Base-by-base conservation (phyloP, 2,329 filamentous ascomycete species). In the Fusarium anguioides region DNA sequence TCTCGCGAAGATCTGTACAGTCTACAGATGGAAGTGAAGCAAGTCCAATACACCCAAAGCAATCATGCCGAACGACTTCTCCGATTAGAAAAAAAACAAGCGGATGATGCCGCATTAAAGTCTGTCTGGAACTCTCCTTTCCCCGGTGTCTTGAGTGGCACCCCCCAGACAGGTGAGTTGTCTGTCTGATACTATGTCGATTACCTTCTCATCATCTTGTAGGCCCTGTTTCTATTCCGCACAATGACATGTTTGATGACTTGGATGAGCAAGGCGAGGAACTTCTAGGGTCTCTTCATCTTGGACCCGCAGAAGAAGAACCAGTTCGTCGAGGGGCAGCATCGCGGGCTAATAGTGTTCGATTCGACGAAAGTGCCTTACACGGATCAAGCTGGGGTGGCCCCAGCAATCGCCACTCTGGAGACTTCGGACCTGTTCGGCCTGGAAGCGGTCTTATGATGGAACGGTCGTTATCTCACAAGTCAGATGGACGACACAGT, bases 111-210 rank as follows among this genome's bases (percentile, higher is more conserved):
- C 47, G 85, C 87, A 29, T 79, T 91, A 61, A 96, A 95, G 79
- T 97, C 92, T 63, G 91, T 96, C 56, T 99, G 96, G 96, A 90
- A 91, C 68, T 97, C 94, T 55, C 94, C 94, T 17, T 97, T 97
- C 76, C 94, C 95, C n/a, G 90, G 90, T 68, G 88, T 94, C 36
- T 78, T 97, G 58, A 89, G 91, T 71, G 91, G 92, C 53, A 94
- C 93, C 42, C 91, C 94, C 52, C 92, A 96, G 76, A 92, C 96
- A 82, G 93, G 95, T 96, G 81, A 78, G 87, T 75, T 58, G 5
- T 29, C 27, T 26, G 18, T 39, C 39, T 48, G 18, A 40, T 15
- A 39, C n/a, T 20, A 17, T 24, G 9, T 27, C 9, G 35, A 36
- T 24, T 29, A 42, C 21, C 35, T 65, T 63, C 72, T 71, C 64